A percentile compares a stretch with the other conserved stretches of the same genome.
These are phyloP conservation scores for Salicornia ramosissima DNA, from an alignment of 148 eudicot species.

Conservation along the genomic window DNA sequence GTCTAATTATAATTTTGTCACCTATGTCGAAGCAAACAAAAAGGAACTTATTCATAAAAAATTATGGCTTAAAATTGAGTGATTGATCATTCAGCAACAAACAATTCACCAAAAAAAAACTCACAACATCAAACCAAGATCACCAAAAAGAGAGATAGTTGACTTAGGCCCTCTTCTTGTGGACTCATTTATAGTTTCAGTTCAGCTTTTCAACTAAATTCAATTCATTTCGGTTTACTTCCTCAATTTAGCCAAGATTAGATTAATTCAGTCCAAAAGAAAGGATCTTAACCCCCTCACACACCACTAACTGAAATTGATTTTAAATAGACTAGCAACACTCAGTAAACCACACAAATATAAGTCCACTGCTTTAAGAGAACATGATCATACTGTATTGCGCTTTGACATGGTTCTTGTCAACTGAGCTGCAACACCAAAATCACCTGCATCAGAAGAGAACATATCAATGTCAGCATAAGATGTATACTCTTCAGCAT, in stretches of 20 bases:
- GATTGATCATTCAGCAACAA: not conserved
- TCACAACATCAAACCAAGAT: not conserved
- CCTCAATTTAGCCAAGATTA: no score
- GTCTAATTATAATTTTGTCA: not conserved
- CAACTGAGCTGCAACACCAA: constrained; percentile 97
- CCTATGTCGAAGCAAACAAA: not conserved
- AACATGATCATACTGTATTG: constrained; percentile 59
- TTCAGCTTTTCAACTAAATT: no score
- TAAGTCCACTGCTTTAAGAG: not conserved
- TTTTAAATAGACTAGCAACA: not conserved
- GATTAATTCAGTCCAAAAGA: no score
- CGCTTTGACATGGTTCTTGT: constrained; percentile 99
- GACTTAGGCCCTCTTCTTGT: no score
- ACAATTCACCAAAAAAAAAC: not conserved
- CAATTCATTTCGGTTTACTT: no score
- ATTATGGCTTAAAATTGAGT: not conserved
- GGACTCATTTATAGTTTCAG: no score
- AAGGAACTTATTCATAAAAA: not conserved
- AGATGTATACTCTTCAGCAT: not conserved
- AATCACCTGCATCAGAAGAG: constrained; percentile 65
- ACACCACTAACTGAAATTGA: not conserved
- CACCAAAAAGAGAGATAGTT: not conserved
- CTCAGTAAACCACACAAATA: not conserved
- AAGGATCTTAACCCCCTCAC: not conserved
- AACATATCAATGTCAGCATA: constrained; percentile 17